Base-by-base conservation (phyloP, 2,329 filamentous ascomycete genomes). In the Alternaria viburni region DNA sequence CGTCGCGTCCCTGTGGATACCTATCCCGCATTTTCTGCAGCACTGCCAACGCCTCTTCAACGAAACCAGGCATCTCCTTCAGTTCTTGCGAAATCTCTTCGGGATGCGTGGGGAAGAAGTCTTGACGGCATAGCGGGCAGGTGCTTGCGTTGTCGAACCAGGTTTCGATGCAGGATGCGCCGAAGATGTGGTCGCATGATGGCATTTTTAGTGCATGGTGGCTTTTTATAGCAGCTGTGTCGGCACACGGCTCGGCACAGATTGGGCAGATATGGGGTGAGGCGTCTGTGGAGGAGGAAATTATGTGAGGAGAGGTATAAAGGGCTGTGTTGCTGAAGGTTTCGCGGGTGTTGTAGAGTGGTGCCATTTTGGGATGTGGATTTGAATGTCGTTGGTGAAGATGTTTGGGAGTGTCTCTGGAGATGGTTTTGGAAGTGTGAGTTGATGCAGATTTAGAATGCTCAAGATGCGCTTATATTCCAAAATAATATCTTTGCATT, bases 111-210 rank as follows among this genome's bases (percentile, higher is more conserved):
- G 23, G 32, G 23, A 54, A 54, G 23, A 44, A 43, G 21, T 54
- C 32, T 44, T 54, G 26, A 5, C 52, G 52, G 36, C 52, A 54
- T 4, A 54, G 11, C 5, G 52, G 52, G 6, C 52, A 54, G 11
- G 52, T 54, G n/a, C 52, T 28, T 28, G 52, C 52, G 12, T 15
- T 15, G 15, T 54, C 52, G 21, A 54, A 54, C 52, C 52, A 54
- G 21, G 52, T 26, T 28, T 54, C 52, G 23, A 54, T 54, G 52
- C 52, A 54, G 11, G 32, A 44, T 44, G 32, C 52, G 23, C 52
- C 30, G n/a, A 54, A 54, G 15, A 54, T 28, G 36, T 54, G 52
- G 5, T 36, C 17, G 36, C 52, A 54, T 26, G 21, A 26, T 26
- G 36, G 52, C 52, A 54, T 25, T 6, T 44, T 21, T 9, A 41